Percentiles rank a stretch among this genome's conserved stretches.
phyloP scores from a whole-genome alignment of 495 filamentous ascomycete genomes.

The Penicillium riverlandense region DNA sequence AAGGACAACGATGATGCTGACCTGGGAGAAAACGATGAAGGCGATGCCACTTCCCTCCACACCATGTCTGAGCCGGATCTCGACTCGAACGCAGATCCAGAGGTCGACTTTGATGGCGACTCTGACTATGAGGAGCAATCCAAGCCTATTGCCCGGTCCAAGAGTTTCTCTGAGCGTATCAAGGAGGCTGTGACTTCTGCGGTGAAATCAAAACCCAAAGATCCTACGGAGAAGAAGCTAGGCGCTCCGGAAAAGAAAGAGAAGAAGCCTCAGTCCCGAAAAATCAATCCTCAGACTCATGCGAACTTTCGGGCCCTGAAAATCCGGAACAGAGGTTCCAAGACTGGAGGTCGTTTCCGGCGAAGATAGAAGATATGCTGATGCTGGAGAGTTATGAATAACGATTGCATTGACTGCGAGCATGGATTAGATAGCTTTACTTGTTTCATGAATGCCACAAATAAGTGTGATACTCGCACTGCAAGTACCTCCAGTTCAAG shows the following conservation, averaged over 20 bases:
- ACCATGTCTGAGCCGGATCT: constrained; percentile 28
- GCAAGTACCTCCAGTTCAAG: too few species aligned
- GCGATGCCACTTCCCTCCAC: constrained; percentile 22
- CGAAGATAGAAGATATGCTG: constrained; percentile 22
- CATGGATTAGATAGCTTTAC: constrained; percentile 7
- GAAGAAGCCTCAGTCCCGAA: constrained; percentile 54
- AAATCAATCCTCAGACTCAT: constrained; percentile 67
- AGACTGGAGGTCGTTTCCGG: constrained; percentile 41
- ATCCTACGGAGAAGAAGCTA: constrained; percentile 17
- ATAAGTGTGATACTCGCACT: too few species aligned
- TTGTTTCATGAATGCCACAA: too few species aligned
- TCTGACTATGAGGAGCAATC: constrained; percentile 24
- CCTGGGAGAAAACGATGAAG: constrained; percentile 17
- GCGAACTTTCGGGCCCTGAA: constrained; percentile 81
- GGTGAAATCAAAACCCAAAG: constrained; percentile 23
- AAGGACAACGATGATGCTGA: constrained; percentile 3
- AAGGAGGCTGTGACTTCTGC: constrained; percentile 32
- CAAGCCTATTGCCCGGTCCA: constrained; percentile 15
- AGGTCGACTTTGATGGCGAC: constrained; percentile 16
- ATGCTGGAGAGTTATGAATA: constrained; percentile 14
- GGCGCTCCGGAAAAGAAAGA: constrained; percentile 23
- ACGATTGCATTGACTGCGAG: constrained; percentile 25
- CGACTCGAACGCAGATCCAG: constrained; percentile 18
- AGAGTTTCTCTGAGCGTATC: constrained; percentile 40
- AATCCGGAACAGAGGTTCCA: constrained; percentile 52